Conservation (phyloP, 495 filamentous ascomycete genomes). For the Daldinia childiae region DNA sequence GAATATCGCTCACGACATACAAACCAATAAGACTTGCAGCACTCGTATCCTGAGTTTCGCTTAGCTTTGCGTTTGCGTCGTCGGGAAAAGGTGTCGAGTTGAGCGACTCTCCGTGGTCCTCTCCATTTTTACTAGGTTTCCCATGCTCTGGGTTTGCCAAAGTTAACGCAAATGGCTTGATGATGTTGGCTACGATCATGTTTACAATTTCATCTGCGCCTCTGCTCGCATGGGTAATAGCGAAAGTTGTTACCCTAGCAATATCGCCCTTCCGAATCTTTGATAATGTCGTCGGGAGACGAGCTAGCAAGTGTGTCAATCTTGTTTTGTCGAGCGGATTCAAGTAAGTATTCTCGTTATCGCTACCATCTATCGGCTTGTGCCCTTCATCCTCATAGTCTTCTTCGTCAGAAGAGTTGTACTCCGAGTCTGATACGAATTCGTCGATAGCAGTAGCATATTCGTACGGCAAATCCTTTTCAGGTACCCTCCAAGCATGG, state of each 20-base stretch:
- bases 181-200: constrained; percentile 83
- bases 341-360: constrained; percentile 76
- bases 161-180: constrained; percentile 74
- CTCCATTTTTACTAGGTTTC: constrained; percentile 55
- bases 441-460: constrained; percentile 77
- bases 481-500: constrained; percentile 75
- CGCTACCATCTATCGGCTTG: constrained; percentile 62
- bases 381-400: constrained; percentile 79
- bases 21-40: constrained; percentile 81
- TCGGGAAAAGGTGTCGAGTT: constrained; percentile 51
- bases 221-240: constrained; percentile 80
- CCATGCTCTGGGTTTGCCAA: constrained; percentile 58
- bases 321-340: constrained; percentile 86
- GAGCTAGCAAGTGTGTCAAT: constrained; percentile 78
- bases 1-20: constrained; percentile 87
- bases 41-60: constrained; percentile 67
- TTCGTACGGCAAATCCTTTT: constrained; percentile 73
- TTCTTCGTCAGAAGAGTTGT: constrained; percentile 88
- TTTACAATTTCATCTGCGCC: constrained; percentile 90
- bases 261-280: constrained; percentile 86
- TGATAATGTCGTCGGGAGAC: constrained; percentile 79
- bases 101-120: constrained; percentile 47
- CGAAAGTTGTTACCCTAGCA: constrained; percentile 86
- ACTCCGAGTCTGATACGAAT: constrained; percentile 83
- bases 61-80: constrained; percentile 43